These are phyloP conservation scores for Sporothrix pallida DNA, from an alignment of 2,329 filamentous ascomycete species.

Conservation along the genomic window DNA sequence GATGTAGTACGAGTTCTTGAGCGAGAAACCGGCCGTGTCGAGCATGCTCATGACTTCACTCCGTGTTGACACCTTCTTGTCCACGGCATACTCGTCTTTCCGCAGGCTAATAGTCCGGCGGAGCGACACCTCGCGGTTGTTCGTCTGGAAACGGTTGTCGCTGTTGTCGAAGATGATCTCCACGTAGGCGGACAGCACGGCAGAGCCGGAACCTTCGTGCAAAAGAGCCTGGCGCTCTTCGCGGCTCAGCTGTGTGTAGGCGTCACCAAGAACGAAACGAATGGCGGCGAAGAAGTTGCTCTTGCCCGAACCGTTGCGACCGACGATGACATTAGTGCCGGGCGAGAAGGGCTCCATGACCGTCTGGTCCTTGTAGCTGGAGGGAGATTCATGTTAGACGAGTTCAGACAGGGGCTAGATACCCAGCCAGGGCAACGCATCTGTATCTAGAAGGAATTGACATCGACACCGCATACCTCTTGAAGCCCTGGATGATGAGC, in stretches of 20 bases:
- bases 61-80: constrained; percentile 90
- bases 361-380: constrained; percentile 98
- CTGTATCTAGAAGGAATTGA: background rate
- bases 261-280: constrained; percentile 96
- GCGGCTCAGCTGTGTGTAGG: constrained; percentile 92
- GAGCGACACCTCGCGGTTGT: constrained; percentile 86
- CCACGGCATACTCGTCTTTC: constrained; percentile 97
- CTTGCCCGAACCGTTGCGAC: constrained; percentile 98
- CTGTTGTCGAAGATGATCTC: constrained; percentile 99
- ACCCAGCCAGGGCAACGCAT: background rate
- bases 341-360: constrained; percentile 98
- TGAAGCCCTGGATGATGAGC: constrained; percentile 99
- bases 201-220: constrained; percentile 97
- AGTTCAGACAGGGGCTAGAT: constrained; percentile 8
- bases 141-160: constrained; percentile 92
- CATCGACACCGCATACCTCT: constrained; percentile 69
- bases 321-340: constrained; percentile 97
- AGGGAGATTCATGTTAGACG: constrained; percentile 38
- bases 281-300: constrained; percentile 99
- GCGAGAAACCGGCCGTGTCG: constrained; percentile 94
- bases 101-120: constrained; percentile 95
- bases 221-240: constrained; percentile 94
- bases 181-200: constrained; percentile 99
- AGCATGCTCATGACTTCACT: constrained; percentile 93
- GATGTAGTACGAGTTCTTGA: constrained; percentile 98